phyloP scores from a whole-genome alignment of 1,284 basidiomycete genomes.

The Ceratobasidium sp. region DNA sequence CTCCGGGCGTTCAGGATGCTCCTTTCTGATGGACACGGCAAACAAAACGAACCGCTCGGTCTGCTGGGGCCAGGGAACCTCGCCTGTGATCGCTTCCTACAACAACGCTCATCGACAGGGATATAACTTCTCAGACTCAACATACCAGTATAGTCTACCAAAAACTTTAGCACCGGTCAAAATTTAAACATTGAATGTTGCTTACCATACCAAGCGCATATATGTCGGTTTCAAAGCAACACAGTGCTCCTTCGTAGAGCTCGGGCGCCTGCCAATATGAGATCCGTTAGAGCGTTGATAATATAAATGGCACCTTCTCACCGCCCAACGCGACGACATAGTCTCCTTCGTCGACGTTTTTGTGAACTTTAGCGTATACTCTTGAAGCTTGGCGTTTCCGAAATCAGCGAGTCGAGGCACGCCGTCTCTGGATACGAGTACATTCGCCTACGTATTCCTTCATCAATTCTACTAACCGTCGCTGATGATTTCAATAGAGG shows the following conservation, averaged over 20 bases:
- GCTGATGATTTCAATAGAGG: not conserved
- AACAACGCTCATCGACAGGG: not conserved
- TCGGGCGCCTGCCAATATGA: slow-evolving; percentile 5
- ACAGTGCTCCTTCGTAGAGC: not conserved
- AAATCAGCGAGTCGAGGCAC: not conserved
- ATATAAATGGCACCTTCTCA: not conserved
- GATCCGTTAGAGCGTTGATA: not conserved
- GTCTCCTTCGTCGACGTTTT: not conserved
- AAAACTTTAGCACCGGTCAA: not conserved
- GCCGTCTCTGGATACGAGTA: not conserved
- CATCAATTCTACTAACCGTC: not conserved
- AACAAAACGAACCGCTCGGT: not conserved
- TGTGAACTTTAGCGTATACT: not conserved
- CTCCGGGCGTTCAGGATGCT: not conserved
- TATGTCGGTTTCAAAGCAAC: not conserved
- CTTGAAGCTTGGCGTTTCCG: not conserved
- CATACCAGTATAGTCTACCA: slow-evolving; percentile 21
- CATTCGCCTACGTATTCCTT: not conserved
- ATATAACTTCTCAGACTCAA: not conserved
- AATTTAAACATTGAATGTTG: not conserved
- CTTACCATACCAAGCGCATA: not conserved
- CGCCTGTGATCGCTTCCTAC: slow-evolving; percentile 21
- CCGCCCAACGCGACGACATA: not conserved
- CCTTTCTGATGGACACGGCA: not conserved
- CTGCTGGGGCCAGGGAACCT: not conserved